A percentile compares a stretch with the other conserved stretches of the same genome.
These are phyloP conservation scores for Asclepias syriaca DNA, from an alignment of 257 asterid genomes.

Conservation along the genomic window DNA sequence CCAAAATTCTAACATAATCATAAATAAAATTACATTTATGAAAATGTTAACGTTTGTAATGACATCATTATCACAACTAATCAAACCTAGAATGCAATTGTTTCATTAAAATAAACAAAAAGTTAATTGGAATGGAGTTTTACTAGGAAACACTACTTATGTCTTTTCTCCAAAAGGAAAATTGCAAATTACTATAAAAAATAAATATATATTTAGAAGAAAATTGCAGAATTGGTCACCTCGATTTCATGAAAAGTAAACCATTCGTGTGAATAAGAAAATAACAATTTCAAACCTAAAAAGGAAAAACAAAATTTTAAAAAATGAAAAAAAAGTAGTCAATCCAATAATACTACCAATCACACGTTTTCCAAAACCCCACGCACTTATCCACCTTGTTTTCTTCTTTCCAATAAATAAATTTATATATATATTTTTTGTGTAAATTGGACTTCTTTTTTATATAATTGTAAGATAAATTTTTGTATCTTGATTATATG, in stretches of 20 bases:
- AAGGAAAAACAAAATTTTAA: too few species aligned
- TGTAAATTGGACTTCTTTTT: too few species aligned
- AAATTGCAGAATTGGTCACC: not conserved
- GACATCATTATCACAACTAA: not conserved
- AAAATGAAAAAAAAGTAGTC: not conserved
- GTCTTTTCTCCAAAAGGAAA: not conserved
- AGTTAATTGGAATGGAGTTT: not conserved
- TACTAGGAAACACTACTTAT: not conserved
- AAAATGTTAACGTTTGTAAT: not conserved
- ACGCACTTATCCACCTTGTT: constrained; percentile 10
- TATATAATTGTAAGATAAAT: too few species aligned
- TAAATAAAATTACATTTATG: not conserved
- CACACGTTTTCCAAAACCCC: constrained; percentile 18
- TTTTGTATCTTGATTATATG: too few species aligned
- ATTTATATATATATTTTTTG: too few species aligned
- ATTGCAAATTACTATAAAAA: not conserved
- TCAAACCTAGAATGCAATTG: not conserved
- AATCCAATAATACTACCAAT: not conserved
- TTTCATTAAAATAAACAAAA: not conserved
- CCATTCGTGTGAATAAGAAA: constrained; percentile 2
- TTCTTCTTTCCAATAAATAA: not conserved
- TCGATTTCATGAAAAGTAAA: constrained; percentile 4
- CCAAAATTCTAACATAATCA: not conserved
- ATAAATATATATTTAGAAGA: too few species aligned
- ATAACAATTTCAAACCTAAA: not conserved